Conservation (phyloP, 1,284 basidiomycete species). For the Xerocomus amazonicus region DNA sequence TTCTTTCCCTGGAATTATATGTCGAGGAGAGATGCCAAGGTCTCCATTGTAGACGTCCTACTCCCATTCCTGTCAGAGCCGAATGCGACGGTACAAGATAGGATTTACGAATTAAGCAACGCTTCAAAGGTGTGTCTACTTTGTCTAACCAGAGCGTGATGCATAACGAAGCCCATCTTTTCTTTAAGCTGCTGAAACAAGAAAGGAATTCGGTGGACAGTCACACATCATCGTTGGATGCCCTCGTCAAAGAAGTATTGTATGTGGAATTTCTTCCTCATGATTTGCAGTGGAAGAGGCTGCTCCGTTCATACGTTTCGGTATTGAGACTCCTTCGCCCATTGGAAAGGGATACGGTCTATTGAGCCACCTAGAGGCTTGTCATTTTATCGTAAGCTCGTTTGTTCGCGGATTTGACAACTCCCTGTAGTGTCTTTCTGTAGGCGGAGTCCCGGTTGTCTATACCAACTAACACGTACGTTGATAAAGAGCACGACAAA, state of each 20-base stretch:
- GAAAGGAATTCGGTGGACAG: constrained; percentile 9
- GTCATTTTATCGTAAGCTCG: constrained; percentile 55
- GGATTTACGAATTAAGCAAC: constrained; percentile 12
- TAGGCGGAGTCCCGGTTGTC: constrained; percentile 60
- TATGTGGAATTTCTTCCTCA: not conserved
- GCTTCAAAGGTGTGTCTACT: constrained; percentile 9
- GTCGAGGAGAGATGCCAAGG: not conserved
- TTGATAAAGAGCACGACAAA: no score
- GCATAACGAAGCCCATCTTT: no score
- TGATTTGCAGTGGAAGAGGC: constrained; percentile 48
- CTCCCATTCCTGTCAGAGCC: constrained; percentile 18
- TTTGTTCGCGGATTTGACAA: not conserved
- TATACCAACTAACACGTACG: constrained; percentile 58
- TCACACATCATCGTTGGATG: constrained; percentile 13
- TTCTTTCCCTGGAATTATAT: not conserved
- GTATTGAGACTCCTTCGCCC: no score
- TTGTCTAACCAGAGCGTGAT: no score
- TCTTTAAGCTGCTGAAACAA: constrained; percentile 10
- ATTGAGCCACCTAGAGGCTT: constrained; percentile 72
- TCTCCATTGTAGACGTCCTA: constrained; percentile 9
- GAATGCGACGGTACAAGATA: constrained; percentile 11
- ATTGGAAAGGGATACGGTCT: constrained; percentile 84
- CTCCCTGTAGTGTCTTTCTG: not conserved
- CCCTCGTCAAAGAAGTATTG: constrained; percentile 8
- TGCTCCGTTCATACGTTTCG: constrained; percentile 11